phyloP scores from a whole-genome alignment of 1,139 yeast genomes.

The Yamadazyma atlantica region DNA sequence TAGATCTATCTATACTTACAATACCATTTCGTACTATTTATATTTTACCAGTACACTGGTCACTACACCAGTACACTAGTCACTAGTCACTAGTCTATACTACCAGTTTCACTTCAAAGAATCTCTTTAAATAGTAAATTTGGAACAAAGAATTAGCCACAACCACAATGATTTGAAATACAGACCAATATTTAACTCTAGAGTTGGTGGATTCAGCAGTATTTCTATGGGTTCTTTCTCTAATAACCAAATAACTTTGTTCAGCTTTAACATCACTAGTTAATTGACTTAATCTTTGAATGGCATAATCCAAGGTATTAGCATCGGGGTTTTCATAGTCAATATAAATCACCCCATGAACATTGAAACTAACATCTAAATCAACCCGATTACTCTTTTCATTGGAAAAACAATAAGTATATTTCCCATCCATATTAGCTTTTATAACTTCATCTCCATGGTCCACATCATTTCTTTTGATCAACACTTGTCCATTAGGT shows the following conservation, averaged over 20 bases:
- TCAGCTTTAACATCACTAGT: constrained; percentile 90
- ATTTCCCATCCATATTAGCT: constrained; percentile 70
- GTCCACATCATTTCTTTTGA: constrained; percentile 55
- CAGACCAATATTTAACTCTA: constrained; percentile 97
- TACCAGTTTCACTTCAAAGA: constrained; percentile 90
- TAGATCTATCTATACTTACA: no score
- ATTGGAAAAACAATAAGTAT: constrained; percentile 88
- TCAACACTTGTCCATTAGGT: constrained; percentile 58
- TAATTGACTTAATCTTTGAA: constrained; percentile 70
- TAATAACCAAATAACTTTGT: constrained; percentile 86
- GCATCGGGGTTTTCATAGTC: constrained; percentile 81
- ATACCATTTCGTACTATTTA: no score
- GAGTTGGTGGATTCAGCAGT: constrained; percentile 97
- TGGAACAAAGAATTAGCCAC: constrained; percentile 87
- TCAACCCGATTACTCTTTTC: constrained; percentile 72
- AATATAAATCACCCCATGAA: constrained; percentile 88
- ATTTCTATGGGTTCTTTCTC: constrained; percentile 97
- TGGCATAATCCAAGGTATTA: constrained; percentile 83
- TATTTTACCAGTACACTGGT: no score
- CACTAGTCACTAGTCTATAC: no score
- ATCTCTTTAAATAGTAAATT: constrained; percentile 88
- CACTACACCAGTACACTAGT: no score
- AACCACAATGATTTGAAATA: constrained; percentile 85
- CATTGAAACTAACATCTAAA: constrained; percentile 92
- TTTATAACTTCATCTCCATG: constrained; percentile 79